Evolutionary conservation across 2,329 filamentous ascomycete genomes (phyloP).

Genomic region (Xylaria sp.): DNA sequence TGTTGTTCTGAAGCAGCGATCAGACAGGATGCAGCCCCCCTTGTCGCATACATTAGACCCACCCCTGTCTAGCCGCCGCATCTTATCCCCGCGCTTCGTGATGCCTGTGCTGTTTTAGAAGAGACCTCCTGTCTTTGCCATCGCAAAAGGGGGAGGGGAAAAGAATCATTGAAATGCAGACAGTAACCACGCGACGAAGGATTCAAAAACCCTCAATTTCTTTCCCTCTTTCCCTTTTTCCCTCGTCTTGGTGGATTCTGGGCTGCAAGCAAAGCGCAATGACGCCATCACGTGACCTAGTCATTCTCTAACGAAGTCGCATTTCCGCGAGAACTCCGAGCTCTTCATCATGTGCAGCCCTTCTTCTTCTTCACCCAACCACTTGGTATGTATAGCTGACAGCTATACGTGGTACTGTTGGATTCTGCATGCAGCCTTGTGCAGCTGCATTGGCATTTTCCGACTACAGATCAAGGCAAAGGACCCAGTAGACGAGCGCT

Average conservation of each 20-base stretch:
- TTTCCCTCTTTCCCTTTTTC: background rate
- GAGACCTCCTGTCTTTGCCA: background rate
- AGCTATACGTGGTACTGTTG: background rate
- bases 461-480: slow-evolving; percentile 1
- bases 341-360: slow-evolving; percentile 3
- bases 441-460: slow-evolving; percentile 16
- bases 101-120: slow-evolving; percentile 22
- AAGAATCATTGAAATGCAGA: slow-evolving; percentile 12
- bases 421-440: slow-evolving; percentile 18
- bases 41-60: slow-evolving; percentile 27
- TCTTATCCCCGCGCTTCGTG: slow-evolving; percentile 28
- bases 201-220: background rate
- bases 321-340: slow-evolving; percentile 16
- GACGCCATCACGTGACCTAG: slow-evolving; percentile 8
- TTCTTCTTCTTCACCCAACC: background rate
- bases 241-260: background rate
- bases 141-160: background rate
- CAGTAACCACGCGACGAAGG: slow-evolving; percentile 1
- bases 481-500: background rate
- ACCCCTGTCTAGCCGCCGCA: slow-evolving; percentile 33
- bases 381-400: background rate
- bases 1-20: slow-evolving; percentile 39
- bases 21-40: slow-evolving; percentile 35
- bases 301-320: background rate
- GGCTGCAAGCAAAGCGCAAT: background rate